A percentile compares a stretch with the other conserved stretches of the same genome.
These are phyloP conservation scores for Stevia rebaudiana DNA, from an alignment of 140 eudicot species.

Conservation along the genomic window DNA sequence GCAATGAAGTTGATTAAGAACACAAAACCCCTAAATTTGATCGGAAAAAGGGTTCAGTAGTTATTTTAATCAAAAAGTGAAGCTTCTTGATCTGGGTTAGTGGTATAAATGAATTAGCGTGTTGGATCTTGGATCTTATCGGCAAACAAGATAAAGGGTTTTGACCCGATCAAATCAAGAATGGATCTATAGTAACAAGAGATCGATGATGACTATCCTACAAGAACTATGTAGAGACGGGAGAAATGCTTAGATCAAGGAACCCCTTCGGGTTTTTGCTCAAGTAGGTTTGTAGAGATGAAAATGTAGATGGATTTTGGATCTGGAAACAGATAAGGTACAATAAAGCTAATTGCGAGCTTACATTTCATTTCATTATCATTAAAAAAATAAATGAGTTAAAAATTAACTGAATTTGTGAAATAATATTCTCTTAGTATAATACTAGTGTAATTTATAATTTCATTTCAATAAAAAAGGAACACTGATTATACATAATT, in stretches of 20 bases:
- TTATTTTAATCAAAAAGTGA: conserved; percentile 6
- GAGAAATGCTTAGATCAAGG: conserved; percentile 22
- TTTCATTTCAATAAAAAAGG: too few species aligned
- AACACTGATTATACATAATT: too few species aligned
- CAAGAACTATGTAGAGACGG: conserved; percentile 27
- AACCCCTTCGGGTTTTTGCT: conserved; percentile 28
- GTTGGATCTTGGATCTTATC: conserved; percentile 23
- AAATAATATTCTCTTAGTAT: too few species aligned
- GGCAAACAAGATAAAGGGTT: conserved; percentile 20
- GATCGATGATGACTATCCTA: conserved; percentile 36
- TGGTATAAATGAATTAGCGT: conserved; percentile 25
- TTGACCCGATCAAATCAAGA: conserved; percentile 33
- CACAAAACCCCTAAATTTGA: conserved; percentile 10
- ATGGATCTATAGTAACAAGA: conserved; percentile 33
- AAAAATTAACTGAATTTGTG: too few species aligned
- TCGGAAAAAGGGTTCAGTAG: conserved; percentile 1
- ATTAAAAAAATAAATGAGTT: too few species aligned
- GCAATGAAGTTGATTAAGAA: conserved; percentile 20
- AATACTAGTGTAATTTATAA: too few species aligned
- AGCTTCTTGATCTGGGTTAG: conserved; percentile 18
- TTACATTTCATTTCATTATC: too few species aligned
- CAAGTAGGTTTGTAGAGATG: conserved; percentile 18
- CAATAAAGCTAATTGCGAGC: too few species aligned
- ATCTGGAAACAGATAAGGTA: conserved; percentile 35
- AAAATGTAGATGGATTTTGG: conserved; percentile 26